Percentiles rank a stretch among this genome's conserved stretches.
Evolutionary conservation across 805 yeast species (phyloP).

Genomic region (Wickerhamomyces tratensis): DNA sequence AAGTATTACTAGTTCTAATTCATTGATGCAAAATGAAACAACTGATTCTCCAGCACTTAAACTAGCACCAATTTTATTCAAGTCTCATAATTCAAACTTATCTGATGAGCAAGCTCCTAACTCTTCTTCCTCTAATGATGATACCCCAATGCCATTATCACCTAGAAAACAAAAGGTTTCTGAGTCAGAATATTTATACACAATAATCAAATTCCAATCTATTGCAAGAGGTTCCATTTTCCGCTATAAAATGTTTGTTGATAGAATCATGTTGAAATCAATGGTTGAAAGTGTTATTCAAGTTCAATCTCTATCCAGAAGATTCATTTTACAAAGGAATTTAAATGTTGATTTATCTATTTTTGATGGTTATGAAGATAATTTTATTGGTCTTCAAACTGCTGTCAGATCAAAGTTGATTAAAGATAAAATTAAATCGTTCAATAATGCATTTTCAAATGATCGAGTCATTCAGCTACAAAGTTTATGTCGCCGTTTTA

Average conservation of each 20-base stretch:
- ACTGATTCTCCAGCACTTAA: constrained; percentile 3
- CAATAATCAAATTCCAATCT: constrained; percentile 52
- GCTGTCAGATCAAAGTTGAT: constrained; percentile 22
- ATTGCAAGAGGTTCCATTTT: constrained; percentile 58
- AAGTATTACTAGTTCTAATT: constrained; percentile 2
- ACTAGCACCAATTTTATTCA: not conserved
- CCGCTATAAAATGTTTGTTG: constrained; percentile 56
- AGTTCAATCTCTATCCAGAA: constrained; percentile 44
- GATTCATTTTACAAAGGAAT: constrained; percentile 24
- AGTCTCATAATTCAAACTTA: not conserved
- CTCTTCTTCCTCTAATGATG: too few relatives aligned
- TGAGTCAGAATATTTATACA: constrained; percentile 13
- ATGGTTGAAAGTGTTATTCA: constrained; percentile 38
- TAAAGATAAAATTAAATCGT: constrained; percentile 5
- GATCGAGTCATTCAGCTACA: constrained; percentile 23
- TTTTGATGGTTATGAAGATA: constrained; percentile 9
- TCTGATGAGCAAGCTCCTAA: too few relatives aligned
- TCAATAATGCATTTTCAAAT: constrained; percentile 5
- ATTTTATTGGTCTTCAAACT: constrained; percentile 24
- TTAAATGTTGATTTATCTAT: constrained; percentile 19
- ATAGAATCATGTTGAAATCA: constrained; percentile 49
- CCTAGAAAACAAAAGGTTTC: constrained; percentile 11
- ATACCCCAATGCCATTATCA: constrained; percentile 1
- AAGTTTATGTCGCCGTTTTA: constrained; percentile 31
- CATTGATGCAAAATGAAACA: constrained; percentile 8